These are phyloP conservation scores for Amphibolis antarctica DNA, from an alignment of 106 monocot species.

Conservation along the genomic window DNA sequence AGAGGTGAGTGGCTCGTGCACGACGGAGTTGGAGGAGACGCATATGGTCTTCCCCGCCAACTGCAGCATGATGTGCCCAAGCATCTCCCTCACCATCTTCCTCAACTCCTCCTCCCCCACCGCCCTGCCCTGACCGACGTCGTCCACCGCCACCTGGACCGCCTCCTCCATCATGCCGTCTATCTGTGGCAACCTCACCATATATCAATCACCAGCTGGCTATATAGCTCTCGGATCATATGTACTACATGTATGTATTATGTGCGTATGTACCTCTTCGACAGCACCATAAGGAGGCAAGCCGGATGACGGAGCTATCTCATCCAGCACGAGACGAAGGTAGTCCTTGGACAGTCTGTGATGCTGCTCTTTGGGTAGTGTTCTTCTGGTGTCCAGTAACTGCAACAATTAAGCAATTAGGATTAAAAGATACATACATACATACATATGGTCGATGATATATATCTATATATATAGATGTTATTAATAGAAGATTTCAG, in stretches of 20 bases:
- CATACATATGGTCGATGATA: background rate
- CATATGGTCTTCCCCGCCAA: slow-evolving; percentile 48
- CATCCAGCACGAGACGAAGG: slow-evolving; percentile 45
- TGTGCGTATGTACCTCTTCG: slow-evolving; percentile 28
- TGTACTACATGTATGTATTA: no score
- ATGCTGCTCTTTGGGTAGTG: slow-evolving; percentile 3
- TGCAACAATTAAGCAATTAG: background rate
- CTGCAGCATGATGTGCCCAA: slow-evolving; percentile 58
- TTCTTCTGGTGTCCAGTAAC: slow-evolving; percentile 10
- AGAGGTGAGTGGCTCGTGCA: slow-evolving; percentile 46
- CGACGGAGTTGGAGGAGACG: slow-evolving; percentile 53
- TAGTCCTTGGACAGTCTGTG: slow-evolving; percentile 23
- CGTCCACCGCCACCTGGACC: slow-evolving; percentile 27
- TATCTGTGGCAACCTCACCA: no score
- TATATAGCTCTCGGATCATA: no score
- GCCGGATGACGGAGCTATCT: slow-evolving; percentile 43
- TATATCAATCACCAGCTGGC: no score
- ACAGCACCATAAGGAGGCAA: slow-evolving; percentile 66
- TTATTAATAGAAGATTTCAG: no score
- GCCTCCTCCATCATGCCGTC: slow-evolving; percentile 55
- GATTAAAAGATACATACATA: background rate
- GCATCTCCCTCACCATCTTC: slow-evolving; percentile 44
- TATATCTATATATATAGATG: background rate
- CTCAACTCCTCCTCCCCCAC: slow-evolving; percentile 53
- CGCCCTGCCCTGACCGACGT: slow-evolving; percentile 34